Evolutionary conservation across 2,329 filamentous ascomycete genomes (phyloP).

Genomic region (Colletotrichum lini): DNA sequence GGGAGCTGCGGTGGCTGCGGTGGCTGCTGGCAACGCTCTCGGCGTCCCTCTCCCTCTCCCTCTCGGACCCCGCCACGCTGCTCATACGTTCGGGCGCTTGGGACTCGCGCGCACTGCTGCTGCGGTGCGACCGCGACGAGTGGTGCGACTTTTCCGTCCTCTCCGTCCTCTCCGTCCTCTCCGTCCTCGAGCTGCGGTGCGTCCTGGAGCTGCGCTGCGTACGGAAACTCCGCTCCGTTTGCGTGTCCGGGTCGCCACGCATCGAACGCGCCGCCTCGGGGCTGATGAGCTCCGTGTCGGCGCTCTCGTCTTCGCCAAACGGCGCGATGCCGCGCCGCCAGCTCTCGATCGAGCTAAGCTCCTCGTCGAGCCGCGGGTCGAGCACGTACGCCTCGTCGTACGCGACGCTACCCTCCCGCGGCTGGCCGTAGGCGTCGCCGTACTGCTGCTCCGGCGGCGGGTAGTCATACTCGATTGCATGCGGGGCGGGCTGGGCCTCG

Average conservation of each 20-base stretch:
- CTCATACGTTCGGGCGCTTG: conserved; percentile 45
- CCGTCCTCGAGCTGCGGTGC: conserved; percentile 46
- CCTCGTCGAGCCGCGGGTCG: conserved; percentile 58
- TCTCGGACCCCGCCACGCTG: conserved; percentile 42
- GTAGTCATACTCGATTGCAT: conserved; percentile 34
- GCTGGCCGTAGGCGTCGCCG: conserved; percentile 17
- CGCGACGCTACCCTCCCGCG: conserved; percentile 47
- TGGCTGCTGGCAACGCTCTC: conserved; percentile 58
- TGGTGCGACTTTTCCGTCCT: conserved; percentile 50
- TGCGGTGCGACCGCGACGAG: conserved; percentile 47
- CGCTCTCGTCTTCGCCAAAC: conserved; percentile 61
- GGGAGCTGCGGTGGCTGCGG: conserved; percentile 49
- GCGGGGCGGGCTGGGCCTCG: conserved; percentile 39
- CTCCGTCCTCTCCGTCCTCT: conserved; percentile 48
- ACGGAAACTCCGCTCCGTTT: conserved; percentile 53
- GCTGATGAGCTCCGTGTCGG: conserved; percentile 71
- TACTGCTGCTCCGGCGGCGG: conserved; percentile 14
- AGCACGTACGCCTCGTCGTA: conserved; percentile 71
- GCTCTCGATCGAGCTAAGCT: conserved; percentile 70
- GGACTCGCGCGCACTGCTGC: conserved; percentile 47
- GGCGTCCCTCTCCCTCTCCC: conserved; percentile 46
- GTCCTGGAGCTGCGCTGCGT: conserved; percentile 48
- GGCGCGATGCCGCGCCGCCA: conserved; percentile 72
- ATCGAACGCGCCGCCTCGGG: conserved; percentile 67
- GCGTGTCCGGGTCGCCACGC: conserved; percentile 59